Base-by-base conservation (phyloP, 768 basidiomycete genomes). In the Tremella mesenterica region DNA sequence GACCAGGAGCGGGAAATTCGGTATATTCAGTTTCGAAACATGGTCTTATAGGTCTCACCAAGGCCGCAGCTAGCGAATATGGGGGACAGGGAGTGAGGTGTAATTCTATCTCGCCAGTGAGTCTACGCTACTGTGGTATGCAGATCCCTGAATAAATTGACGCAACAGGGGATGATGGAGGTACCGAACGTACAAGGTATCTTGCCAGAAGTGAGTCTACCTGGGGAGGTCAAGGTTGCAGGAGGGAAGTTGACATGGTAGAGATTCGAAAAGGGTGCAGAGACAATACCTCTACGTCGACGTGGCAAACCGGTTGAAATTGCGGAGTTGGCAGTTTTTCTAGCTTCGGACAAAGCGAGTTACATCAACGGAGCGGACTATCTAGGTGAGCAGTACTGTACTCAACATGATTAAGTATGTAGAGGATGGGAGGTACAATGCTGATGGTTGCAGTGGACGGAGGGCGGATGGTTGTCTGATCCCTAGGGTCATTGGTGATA, bases 171-270 rank as follows among this genome's bases (percentile, higher is more conserved):
- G 4, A 41, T 48, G 6, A 58, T 58, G 56, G 52, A 58, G n/a
- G 41, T 58, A 12, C 56, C 56, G 6, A 58, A 58, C 27, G 31
- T 58, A 20, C 51, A 58, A 44, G 56, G 56, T 4, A 53, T 58
- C 29, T 18, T 38, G 9, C 18, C 33, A 45, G 52, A 58, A 25
- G 56, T 58, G 29, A 44, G 48, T 57, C 20, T 21, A 16, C 4
- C 38, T 41, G 4, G 38, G n/a, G 38, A 5, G 6, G 14, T 41
- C 38, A 18, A n/a, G n/a, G n/a, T n/a, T n/a, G n/a, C n/a, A n/a
- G n/a, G n/a, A n/a, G n/a, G n/a, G n/a, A n/a, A n/a, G n/a, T n/a
- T n/a, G n/a, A n/a, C n/a, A n/a, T n/a, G n/a, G n/a, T n/a, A n/a
- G n/a, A n/a, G n/a, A n/a, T n/a, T n/a, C n/a, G n/a, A n/a, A n/a